Percentiles rank a stretch among this genome's conserved stretches.
These are phyloP conservation scores for Sutorius eximius DNA, from an alignment of 1,284 basidiomycete species.

Conservation along the genomic window DNA sequence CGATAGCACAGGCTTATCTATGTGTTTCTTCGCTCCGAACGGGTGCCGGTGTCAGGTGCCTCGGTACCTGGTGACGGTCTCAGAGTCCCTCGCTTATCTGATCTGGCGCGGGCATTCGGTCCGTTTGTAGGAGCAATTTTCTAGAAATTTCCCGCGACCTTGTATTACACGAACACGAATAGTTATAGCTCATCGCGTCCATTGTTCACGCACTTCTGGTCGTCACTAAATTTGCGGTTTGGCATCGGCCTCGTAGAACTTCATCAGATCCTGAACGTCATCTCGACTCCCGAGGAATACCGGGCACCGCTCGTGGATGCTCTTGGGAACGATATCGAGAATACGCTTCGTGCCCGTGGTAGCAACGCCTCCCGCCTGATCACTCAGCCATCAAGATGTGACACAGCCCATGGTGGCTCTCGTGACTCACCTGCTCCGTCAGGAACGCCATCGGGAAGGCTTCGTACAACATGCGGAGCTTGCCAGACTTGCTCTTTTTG, in stretches of 20 bases:
- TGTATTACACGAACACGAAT: slow-evolving; percentile 12
- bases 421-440: slow-evolving; percentile 77
- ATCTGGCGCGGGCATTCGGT: not conserved
- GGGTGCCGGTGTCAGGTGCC: not conserved
- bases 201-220: not conserved
- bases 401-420: not conserved
- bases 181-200: not conserved
- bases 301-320: slow-evolving; percentile 91
- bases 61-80: not conserved
- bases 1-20: not conserved
- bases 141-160: not conserved
- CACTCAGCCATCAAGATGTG: slow-evolving; percentile 1
- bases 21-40: not conserved
- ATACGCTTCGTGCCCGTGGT: slow-evolving; percentile 93
- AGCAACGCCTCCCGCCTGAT: slow-evolving; percentile 90
- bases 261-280: slow-evolving; percentile 88
- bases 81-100: not conserved
- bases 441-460: slow-evolving; percentile 99
- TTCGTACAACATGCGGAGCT: slow-evolving; percentile 94
- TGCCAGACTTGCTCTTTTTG: slow-evolving; percentile 96
- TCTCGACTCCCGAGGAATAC: slow-evolving; percentile 95
- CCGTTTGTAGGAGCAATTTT: not conserved
- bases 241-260: slow-evolving; percentile 61
- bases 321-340: slow-evolving; percentile 86
- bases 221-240: slow-evolving; percentile 13